Evolutionary conservation across 257 asterid species (phyloP).

Genomic region (Petunia secreta): DNA sequence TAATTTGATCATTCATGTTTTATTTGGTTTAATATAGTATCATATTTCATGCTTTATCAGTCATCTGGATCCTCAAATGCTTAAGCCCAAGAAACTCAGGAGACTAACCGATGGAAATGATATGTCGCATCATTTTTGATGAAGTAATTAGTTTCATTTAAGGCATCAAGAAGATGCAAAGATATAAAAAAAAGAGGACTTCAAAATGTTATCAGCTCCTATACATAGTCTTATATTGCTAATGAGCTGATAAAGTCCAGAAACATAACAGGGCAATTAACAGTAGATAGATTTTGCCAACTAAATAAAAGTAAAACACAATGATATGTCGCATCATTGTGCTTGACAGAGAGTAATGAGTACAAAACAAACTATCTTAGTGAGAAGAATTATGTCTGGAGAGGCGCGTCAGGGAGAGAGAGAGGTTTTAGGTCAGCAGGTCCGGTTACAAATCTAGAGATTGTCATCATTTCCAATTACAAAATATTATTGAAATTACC

Average conservation of each 20-base stretch:
- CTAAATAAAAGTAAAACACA: not conserved
- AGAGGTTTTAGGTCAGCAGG: not conserved
- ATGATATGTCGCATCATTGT: not conserved
- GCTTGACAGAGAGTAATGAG: not conserved
- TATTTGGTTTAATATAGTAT: not conserved
- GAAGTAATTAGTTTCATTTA: too few relatives aligned
- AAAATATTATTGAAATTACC: constrained; percentile 1
- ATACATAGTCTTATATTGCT: too few relatives aligned
- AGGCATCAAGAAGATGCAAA: too few relatives aligned
- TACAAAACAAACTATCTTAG: constrained; percentile 8
- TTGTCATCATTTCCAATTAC: not conserved
- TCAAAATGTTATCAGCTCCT: too few relatives aligned
- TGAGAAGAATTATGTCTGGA: not conserved
- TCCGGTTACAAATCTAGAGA: not conserved
- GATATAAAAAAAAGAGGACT: too few relatives aligned
- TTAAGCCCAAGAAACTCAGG: not conserved
- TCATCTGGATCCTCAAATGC: not conserved
- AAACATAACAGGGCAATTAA: too few relatives aligned
- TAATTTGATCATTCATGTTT: not conserved
- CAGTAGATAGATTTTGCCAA: too few relatives aligned
- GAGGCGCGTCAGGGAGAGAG: not conserved
- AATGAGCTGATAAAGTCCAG: too few relatives aligned
- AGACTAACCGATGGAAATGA: not conserved
- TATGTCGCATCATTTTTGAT: not conserved
- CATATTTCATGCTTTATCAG: not conserved